Base-by-base conservation (phyloP, 495 filamentous ascomycete genomes). In the Glarea lozoyensis region DNA sequence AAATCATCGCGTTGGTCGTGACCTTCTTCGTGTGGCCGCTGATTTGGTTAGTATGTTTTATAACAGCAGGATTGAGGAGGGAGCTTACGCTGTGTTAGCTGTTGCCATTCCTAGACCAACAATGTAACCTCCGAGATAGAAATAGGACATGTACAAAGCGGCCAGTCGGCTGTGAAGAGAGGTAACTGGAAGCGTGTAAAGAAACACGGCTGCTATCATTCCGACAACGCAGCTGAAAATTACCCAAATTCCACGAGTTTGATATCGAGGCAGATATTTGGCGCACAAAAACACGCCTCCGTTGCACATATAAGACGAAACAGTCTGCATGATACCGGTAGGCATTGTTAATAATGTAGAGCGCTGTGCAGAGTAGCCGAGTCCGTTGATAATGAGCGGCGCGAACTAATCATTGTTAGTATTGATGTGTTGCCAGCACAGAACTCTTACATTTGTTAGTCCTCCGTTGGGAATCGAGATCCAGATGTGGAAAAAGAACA, bases 381-480 rank as follows among this genome's bases (percentile, higher is more conserved):
- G 42, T 3, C 51, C 51, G 17, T 50, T 38, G 34, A 54, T 50
- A 36, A 54, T 48, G 7, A 50, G 29, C 1, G 50, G 45, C 0
- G 50, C 31, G 16, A 53, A 53, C 36, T 53, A 27, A 7, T 13
- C 31, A 34, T 34, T 7, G n/a, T 34, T 13, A 16, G 4, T 67
- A 10, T 78, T 81, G 4, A 9, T 78, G 37, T 68, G 69, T 10
- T 76, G 75, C n/a, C n/a, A 7, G 7, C 7, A n/a, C 1, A 78
- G 63, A 2, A 74, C 76, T 24, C 31, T 34, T 46, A 60, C 64
- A 38, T 53, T 58, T 22, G 60, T 59, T 32, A 27, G 18, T 6
- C 12, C 12, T 20, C 20, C 23, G 31, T 31, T 36, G 2, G 29
- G 37, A 34, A 37, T 39, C 18, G 31, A 41, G 29, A 41, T 37